phyloP scores from a whole-genome alignment of 2,329 filamentous ascomycete genomes.

The Trichothecium sympodiale region DNA sequence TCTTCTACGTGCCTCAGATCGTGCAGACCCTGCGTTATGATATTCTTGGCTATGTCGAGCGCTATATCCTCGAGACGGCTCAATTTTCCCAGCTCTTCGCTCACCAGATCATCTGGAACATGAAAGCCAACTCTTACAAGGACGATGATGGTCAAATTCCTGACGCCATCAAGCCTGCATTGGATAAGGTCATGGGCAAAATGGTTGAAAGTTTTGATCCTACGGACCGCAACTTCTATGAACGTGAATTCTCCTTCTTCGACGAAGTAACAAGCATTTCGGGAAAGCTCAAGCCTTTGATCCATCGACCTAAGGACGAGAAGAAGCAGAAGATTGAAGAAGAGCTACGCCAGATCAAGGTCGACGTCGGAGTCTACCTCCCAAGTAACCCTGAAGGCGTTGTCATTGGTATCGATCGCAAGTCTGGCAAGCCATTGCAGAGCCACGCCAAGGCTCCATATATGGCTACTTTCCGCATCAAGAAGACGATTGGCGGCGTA shows the following conservation, averaged over 20 bases:
- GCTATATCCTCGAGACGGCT: conserved; percentile 93
- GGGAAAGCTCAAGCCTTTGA: conserved; percentile 86
- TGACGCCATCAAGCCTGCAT: conserved; percentile 82
- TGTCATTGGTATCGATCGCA: conserved; percentile 94
- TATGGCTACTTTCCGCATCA: conserved; percentile 97
- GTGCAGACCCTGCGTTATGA: conserved; percentile 94
- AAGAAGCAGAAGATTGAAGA: conserved; percentile 99
- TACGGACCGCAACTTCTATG: conserved; percentile 76
- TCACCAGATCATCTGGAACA: conserved; percentile 99
- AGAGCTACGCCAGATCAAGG: conserved; percentile 91
- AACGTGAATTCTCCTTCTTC: conserved; percentile 96
- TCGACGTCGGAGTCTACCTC: conserved; percentile 93
- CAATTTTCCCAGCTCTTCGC: conserved; percentile 97
- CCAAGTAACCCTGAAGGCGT: conserved; percentile 95
- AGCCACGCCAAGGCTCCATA: conserved; percentile 97
- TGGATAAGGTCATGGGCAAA: conserved; percentile 80
- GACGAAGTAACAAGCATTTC: conserved; percentile 93
- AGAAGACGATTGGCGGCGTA: conserved; percentile 55
- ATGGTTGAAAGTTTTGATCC: conserved; percentile 73
- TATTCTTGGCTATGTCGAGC: conserved; percentile 82
- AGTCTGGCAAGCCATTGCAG: conserved; percentile 93
- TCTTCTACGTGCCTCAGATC: conserved; percentile 98
- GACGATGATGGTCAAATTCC: conserved; percentile 87
- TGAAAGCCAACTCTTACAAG: conserved; percentile 98
- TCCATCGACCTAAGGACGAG: conserved; percentile 85